Conservation (phyloP, 2,329 filamentous ascomycete genomes). For the Bipolaris cookei region DNA sequence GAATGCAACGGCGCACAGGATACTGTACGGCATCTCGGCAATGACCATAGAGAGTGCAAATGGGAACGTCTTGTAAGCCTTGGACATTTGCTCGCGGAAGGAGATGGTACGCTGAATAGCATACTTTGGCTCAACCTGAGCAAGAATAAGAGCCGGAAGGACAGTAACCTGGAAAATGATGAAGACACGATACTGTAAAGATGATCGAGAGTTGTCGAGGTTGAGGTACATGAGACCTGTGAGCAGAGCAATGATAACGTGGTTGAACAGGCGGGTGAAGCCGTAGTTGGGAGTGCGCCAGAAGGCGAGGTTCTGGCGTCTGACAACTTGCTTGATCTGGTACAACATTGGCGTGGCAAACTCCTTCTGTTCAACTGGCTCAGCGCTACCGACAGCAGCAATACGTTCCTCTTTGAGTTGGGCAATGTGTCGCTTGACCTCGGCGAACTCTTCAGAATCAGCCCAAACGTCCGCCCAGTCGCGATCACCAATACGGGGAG, state of each 20-base stretch:
- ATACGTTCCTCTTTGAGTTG: slow-evolving; percentile 69
- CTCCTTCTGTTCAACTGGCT: slow-evolving; percentile 67
- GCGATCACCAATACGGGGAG: slow-evolving; percentile 72
- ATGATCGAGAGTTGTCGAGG: slow-evolving; percentile 75
- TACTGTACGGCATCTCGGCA: slow-evolving; percentile 82
- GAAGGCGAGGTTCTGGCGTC: slow-evolving; percentile 76
- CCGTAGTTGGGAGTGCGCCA: slow-evolving; percentile 90
- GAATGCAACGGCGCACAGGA: slow-evolving; percentile 80
- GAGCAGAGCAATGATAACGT: slow-evolving; percentile 77
- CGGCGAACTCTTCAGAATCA: slow-evolving; percentile 72
- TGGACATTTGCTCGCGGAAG: slow-evolving; percentile 83
- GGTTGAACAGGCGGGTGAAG: slow-evolving; percentile 85
- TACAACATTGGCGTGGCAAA: slow-evolving; percentile 81
- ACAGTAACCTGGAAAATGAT: slow-evolving; percentile 90
- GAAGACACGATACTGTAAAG: slow-evolving; percentile 85
- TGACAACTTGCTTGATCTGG: slow-evolving; percentile 77
- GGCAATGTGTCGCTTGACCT: slow-evolving; percentile 69
- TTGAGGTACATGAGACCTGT: slow-evolving; percentile 81
- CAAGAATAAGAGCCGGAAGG: slow-evolving; percentile 80
- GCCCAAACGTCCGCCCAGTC: slow-evolving; percentile 85
- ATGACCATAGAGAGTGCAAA: slow-evolving; percentile 80
- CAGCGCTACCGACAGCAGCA: slow-evolving; percentile 53
- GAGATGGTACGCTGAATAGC: slow-evolving; percentile 80
- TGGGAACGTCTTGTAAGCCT: slow-evolving; percentile 82
- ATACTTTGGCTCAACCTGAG: slow-evolving; percentile 84